Percentiles rank a stretch among this genome's conserved stretches.
These are phyloP conservation scores for Russula emetica DNA, from an alignment of 768 basidiomycete genomes.

Conservation along the genomic window DNA sequence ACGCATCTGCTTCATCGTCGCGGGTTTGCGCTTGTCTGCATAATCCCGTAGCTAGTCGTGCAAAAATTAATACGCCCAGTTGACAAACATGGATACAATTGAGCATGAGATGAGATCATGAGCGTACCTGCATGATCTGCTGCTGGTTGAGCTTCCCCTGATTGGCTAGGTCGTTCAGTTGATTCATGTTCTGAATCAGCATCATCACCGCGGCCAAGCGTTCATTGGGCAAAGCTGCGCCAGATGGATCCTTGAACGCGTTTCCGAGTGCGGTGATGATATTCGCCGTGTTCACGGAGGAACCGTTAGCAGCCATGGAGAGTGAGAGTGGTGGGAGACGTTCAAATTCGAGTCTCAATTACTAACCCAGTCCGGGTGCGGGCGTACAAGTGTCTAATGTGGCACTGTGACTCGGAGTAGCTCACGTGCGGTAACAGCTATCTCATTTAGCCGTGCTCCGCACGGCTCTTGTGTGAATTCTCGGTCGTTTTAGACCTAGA, in stretches of 20 bases:
- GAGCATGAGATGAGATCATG: neutral
- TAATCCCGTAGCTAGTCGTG: slow-evolving; percentile 55
- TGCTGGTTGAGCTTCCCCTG: slow-evolving; percentile 70
- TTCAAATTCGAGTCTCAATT: too few relatives aligned
- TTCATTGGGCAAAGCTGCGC: slow-evolving; percentile 57
- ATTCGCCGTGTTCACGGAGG: slow-evolving; percentile 29
- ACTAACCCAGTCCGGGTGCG: neutral
- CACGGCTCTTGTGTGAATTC: too few relatives aligned
- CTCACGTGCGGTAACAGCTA: too few relatives aligned
- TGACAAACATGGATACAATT: slow-evolving; percentile 1
- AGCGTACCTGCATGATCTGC: slow-evolving; percentile 63
- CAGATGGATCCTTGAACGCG: slow-evolving; percentile 60
- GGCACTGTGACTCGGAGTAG: too few relatives aligned
- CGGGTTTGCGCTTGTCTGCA: slow-evolving; percentile 56
- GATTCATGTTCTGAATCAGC: slow-evolving; percentile 64
- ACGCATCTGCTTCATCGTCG: slow-evolving; percentile 25
- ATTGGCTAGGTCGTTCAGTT: slow-evolving; percentile 60
- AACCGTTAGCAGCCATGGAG: slow-evolving; percentile 19
- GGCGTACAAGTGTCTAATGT: neutral
- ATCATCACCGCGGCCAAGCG: slow-evolving; percentile 60
- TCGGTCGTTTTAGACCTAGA: too few relatives aligned
- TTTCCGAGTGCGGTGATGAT: slow-evolving; percentile 61
- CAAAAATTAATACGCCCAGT: neutral
- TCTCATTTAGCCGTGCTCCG: too few relatives aligned
- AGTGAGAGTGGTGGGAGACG: neutral